Evolutionary conservation across 2,329 filamentous ascomycete genomes (phyloP).

Genomic region (Fragosphaeria purpurea): DNA sequence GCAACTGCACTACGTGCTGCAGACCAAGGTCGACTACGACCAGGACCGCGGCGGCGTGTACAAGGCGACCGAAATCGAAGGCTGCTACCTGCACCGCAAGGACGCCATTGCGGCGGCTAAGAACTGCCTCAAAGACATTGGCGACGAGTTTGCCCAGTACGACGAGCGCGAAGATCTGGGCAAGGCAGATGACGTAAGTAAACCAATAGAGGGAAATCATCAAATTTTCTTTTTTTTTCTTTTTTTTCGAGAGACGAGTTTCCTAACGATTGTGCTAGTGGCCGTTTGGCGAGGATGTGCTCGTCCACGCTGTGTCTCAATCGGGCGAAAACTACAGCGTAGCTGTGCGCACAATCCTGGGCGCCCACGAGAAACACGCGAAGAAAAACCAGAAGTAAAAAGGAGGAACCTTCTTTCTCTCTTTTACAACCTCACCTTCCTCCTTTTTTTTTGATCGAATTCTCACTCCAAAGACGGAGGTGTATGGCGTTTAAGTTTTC

Average conservation of each 20-base stretch:
- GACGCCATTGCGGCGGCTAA: constrained; percentile 26
- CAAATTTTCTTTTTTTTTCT: background rate
- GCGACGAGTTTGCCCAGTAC: constrained; percentile 23
- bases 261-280: constrained; percentile 18
- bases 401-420: no score
- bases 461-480: no score
- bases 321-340: constrained; percentile 31
- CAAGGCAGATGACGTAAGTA: constrained; percentile 1
- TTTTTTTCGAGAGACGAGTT: no score
- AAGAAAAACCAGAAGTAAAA: constrained; percentile 9
- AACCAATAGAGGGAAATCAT: no score
- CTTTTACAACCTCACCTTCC: no score
- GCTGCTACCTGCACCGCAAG: constrained; percentile 23
- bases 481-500: no score
- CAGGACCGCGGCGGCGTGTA: constrained; percentile 23
- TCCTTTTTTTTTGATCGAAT: no score
- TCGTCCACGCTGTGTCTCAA: constrained; percentile 32
- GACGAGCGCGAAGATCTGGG: constrained; percentile 20
- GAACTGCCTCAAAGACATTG: constrained; percentile 18
- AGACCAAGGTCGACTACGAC: constrained; percentile 32
- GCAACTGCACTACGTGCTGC: constrained; percentile 29
- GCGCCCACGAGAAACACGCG: constrained; percentile 15
- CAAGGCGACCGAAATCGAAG: constrained; percentile 29
- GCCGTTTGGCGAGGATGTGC: constrained; percentile 34
- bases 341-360: constrained; percentile 23